These are phyloP conservation scores for Lachancea quebecensis DNA, from an alignment of 805 yeast species.

Conservation along the genomic window DNA sequence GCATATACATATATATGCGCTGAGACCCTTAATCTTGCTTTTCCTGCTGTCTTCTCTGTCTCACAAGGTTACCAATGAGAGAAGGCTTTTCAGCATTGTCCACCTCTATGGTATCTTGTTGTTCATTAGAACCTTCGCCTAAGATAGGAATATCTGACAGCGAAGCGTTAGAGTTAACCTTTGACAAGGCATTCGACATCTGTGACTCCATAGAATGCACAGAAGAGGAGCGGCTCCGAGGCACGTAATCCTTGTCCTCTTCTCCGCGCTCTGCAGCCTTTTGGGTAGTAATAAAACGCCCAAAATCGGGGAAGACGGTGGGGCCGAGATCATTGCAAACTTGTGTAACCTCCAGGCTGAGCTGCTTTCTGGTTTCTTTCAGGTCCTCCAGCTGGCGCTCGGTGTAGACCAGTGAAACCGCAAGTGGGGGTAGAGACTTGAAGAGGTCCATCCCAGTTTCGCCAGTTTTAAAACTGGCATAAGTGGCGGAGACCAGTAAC, in stretches of 20 bases:
- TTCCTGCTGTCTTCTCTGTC: slow-evolving; percentile 25
- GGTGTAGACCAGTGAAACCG: slow-evolving; percentile 36
- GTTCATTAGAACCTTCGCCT: slow-evolving; percentile 20
- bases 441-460: slow-evolving; percentile 85
- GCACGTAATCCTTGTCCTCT: slow-evolving; percentile 2
- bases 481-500: slow-evolving; percentile 65
- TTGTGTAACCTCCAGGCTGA: slow-evolving; percentile 68
- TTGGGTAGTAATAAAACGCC: slow-evolving; percentile 25
- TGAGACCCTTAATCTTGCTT: slow-evolving; percentile 15
- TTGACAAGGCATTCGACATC: slow-evolving; percentile 51
- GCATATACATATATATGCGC: neutral
- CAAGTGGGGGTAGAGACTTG: slow-evolving; percentile 73
- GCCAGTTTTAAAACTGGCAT: slow-evolving; percentile 80
- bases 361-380: slow-evolving; percentile 49
- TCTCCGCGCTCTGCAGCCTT: slow-evolving; percentile 4
- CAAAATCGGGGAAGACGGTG: slow-evolving; percentile 79
- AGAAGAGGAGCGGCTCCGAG: slow-evolving; percentile 27
- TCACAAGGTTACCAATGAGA: slow-evolving; percentile 12
- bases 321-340: slow-evolving; percentile 82
- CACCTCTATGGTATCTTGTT: slow-evolving; percentile 10
- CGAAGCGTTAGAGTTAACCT: slow-evolving; percentile 55
- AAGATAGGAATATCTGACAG: slow-evolving; percentile 60
- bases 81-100: slow-evolving; percentile 19
- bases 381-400: slow-evolving; percentile 42
- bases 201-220: slow-evolving; percentile 31